Evolutionary conservation across 2,329 filamentous ascomycete species (phyloP), one percentile per base, ranked within the genome.

Genomic region (Eurotiales sp.): DNA sequence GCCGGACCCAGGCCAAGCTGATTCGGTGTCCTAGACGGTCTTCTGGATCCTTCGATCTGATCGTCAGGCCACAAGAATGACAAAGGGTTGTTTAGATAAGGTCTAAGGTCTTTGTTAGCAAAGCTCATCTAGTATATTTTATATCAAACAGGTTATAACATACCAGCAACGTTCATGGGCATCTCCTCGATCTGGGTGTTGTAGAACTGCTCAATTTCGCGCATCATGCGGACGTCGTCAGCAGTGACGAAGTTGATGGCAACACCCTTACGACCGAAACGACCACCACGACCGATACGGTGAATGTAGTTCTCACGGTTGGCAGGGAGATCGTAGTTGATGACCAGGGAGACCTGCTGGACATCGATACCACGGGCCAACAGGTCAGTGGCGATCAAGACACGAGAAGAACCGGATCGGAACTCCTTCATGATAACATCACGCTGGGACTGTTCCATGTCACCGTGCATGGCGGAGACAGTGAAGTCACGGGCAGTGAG

Each of bases 301-400:
- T 99, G 93, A 71, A 99, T 99, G 85, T 99, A 99, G 85, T 97
- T 99, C 82, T 99, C 93, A 69, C 92, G 90, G 84, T 97, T 97
- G 77, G 90, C 89, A 63, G 93, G 93, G 52, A 99, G 82, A 74
- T 99, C 93, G 79, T 99, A 99, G 86, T 99, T 99, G 84, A 99
- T 99, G 79, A 99, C 93, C 72, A 99, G 82, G 55, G 92, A 96
- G 57, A 99, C 93, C 80, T 99, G 93, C 82, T 99, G 93, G 68
- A 99, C 93, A 77, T 99, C 93, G 77, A 99, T 99, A 86, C 93
- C 93, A 87, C 93, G 92, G 72, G 93, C 93, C 73, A 96, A 82
- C 59, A 99, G 84, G 72, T 99, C 93, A 60, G 93, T 99, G 75
- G 93, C 90, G 70, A 99, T 99, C 69, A 99, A 82, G 63, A 99